A percentile compares a stretch with the other conserved stretches of the same genome.
Evolutionary conservation across 1,284 basidiomycete species (phyloP).

Genomic region (Volvariella volvacea): DNA sequence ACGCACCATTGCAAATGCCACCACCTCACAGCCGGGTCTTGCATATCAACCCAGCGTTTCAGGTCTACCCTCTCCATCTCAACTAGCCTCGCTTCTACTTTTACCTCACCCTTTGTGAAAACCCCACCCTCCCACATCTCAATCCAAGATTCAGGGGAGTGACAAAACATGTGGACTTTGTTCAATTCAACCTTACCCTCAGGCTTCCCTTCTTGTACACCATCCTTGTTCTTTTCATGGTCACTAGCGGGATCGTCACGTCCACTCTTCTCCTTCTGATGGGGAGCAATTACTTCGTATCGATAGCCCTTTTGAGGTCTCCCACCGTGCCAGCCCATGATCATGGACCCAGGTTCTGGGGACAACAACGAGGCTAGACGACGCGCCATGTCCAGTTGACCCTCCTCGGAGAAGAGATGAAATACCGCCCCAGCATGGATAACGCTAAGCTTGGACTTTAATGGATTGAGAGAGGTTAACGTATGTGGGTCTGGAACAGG

Average conservation of each 20-base stretch:
- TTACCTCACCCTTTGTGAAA: constrained; percentile 8
- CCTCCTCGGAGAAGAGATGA: constrained; percentile 39
- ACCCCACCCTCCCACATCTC: constrained; percentile 24
- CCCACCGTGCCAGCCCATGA: constrained; percentile 23
- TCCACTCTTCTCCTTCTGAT: too few relatives aligned
- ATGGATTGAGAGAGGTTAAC: neutral
- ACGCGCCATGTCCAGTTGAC: constrained; percentile 32
- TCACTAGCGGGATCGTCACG: too few relatives aligned
- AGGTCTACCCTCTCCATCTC: constrained; percentile 3
- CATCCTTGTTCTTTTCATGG: too few relatives aligned
- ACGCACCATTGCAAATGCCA: constrained; percentile 13
- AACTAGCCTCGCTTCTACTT: neutral
- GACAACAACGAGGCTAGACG: constrained; percentile 29
- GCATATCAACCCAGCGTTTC: too few relatives aligned
- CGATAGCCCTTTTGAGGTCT: constrained; percentile 12
- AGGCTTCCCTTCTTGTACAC: neutral
- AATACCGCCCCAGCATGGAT: constrained; percentile 41
- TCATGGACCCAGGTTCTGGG: constrained; percentile 21
- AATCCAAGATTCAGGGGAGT: constrained; percentile 29
- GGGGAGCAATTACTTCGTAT: constrained; percentile 4
- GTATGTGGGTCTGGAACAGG: neutral
- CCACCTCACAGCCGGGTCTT: constrained; percentile 1
- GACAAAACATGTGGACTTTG: constrained; percentile 20
- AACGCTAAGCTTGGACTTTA: too few relatives aligned
- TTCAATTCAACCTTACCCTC: neutral